Percentiles rank a stretch among this genome's conserved stretches.
These are phyloP conservation scores for Neurospora sp. DNA, from an alignment of 495 filamentous ascomycete genomes.

Conservation along the genomic window DNA sequence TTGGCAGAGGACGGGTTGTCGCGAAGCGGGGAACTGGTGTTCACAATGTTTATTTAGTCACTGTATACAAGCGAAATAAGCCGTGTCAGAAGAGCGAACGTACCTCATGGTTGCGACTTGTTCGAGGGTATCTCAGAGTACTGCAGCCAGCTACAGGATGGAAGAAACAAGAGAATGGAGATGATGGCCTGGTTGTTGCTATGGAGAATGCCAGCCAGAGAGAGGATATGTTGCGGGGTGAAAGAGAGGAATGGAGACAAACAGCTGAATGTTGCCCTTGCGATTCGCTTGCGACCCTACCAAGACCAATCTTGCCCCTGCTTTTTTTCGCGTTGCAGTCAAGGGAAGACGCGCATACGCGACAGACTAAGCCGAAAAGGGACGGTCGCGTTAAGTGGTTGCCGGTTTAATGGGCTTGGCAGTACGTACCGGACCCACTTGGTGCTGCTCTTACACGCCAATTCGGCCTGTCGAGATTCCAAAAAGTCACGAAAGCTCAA, in stretches of 20 bases:
- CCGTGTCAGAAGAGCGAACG: not conserved
- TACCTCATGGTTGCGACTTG: slow-evolving; percentile 29
- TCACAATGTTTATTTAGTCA: not conserved
- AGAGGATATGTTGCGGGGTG: slow-evolving; percentile 3
- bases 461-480: not conserved
- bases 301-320: not conserved
- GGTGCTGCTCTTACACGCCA: not conserved
- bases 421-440: not conserved
- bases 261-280: not conserved
- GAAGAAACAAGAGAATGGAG: not conserved
- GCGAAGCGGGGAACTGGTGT: slow-evolving; percentile 64
- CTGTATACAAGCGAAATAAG: not conserved
- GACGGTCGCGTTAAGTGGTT: slow-evolving; percentile 34
- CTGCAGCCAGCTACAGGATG: not conserved
- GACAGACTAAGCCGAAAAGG: slow-evolving; percentile 17
- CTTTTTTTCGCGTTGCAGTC: slow-evolving; percentile 17
- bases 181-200: slow-evolving; percentile 2
- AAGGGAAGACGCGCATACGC: slow-evolving; percentile 17
- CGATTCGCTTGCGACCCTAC: not conserved
- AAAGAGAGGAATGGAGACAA: not conserved
- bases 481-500: not conserved
- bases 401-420: slow-evolving; percentile 2
- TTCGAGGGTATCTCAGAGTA: not conserved
- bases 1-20: slow-evolving; percentile 80
- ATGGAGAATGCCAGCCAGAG: not conserved